These are phyloP conservation scores for Dothideomycetes sp. DNA, from an alignment of 2,329 filamentous ascomycete genomes.

Conservation along the genomic window DNA sequence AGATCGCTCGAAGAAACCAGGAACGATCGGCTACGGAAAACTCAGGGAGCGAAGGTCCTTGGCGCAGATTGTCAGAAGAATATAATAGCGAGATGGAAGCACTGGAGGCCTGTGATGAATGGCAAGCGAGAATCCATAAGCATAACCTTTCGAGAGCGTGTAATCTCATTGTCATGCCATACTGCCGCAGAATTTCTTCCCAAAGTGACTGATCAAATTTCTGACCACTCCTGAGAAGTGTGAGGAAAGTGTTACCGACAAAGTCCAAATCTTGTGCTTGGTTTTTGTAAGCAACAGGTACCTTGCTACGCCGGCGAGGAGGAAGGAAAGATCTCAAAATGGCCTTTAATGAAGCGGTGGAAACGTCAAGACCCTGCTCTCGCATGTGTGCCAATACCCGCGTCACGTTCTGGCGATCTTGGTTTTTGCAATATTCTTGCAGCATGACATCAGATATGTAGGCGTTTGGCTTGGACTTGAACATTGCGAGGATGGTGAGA, in stretches of 20 bases:
- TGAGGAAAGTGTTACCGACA: conserved; percentile 37
- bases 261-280: conserved; percentile 29
- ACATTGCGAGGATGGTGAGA: conserved; percentile 43
- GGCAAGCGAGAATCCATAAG: conserved; percentile 34
- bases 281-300: conserved; percentile 13
- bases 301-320: conserved; percentile 26
- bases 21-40: too few relatives aligned
- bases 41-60: too few relatives aligned
- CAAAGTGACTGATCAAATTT: conserved; percentile 36
- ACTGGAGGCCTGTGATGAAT: too few relatives aligned
- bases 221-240: conserved; percentile 30
- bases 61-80: too few relatives aligned
- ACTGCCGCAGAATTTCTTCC: conserved; percentile 47
- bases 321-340: conserved; percentile 31
- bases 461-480: conserved; percentile 18
- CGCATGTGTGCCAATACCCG: conserved; percentile 40
- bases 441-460: conserved; percentile 38
- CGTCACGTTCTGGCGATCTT: conserved; percentile 16
- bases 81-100: too few relatives aligned
- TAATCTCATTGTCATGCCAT: conserved; percentile 46
- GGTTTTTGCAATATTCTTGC: conserved; percentile 25
- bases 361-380: conserved; percentile 29
- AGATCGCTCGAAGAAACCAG: conserved; percentile 10
- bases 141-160: conserved; percentile 40
- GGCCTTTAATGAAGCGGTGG: conserved; percentile 30